Percentiles rank a stretch among this genome's conserved stretches.
phyloP scores from a whole-genome alignment of 1,139 yeast genomes.

The Magnusiomyces tetraspermus region DNA sequence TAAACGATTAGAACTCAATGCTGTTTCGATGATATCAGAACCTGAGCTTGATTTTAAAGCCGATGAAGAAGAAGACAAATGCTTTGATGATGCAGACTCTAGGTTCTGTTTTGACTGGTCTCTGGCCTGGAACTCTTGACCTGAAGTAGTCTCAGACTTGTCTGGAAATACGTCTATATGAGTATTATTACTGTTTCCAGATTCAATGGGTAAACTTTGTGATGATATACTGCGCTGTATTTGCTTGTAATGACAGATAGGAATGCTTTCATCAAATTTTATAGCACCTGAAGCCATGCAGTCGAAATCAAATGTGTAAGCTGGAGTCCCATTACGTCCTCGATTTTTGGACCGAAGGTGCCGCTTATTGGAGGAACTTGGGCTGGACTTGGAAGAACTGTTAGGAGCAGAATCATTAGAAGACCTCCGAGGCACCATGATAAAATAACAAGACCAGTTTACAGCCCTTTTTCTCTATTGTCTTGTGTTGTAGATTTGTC shows the following conservation, averaged over 20 bases:
- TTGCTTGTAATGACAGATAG: not conserved
- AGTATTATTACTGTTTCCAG: too few relatives aligned
- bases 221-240: not conserved
- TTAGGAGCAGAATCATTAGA: not conserved
- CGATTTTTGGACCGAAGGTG: conserved; percentile 2
- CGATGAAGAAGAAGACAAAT: too few relatives aligned
- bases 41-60: not conserved
- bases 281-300: not conserved
- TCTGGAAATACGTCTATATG: too few relatives aligned
- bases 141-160: too few relatives aligned
- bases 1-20: too few relatives aligned
- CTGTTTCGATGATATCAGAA: too few relatives aligned
- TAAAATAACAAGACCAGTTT: too few relatives aligned
- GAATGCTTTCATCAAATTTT: not conserved
- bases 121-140: too few relatives aligned
- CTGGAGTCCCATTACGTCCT: not conserved
- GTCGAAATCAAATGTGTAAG: conserved; percentile 4
- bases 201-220: too few relatives aligned
- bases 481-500: not conserved
- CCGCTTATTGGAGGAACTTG: not conserved
- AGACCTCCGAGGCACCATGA: not conserved
- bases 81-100: too few relatives aligned
- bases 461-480: too few relatives aligned
- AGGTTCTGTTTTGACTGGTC: too few relatives aligned
- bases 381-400: not conserved